A percentile compares a stretch with the other conserved stretches of the same genome.
Evolutionary conservation across 306 rosid genomes (phyloP).

Genomic region (Castanea sativa): DNA sequence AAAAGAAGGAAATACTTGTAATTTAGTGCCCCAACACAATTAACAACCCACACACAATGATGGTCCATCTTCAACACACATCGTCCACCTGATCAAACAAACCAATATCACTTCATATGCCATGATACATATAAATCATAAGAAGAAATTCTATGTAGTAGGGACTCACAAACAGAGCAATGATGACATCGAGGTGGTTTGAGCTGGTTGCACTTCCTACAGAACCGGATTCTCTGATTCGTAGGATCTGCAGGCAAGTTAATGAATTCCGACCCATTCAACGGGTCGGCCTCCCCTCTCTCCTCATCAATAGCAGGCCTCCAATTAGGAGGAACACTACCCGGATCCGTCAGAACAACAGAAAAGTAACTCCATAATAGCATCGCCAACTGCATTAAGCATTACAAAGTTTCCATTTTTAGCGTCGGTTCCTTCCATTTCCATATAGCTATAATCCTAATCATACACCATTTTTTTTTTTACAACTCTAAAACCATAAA

Average conservation of each 20-base stretch:
- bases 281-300: conserved; percentile 84
- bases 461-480: not conserved
- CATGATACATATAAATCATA: conserved; percentile 1
- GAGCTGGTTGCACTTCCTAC: conserved; percentile 84
- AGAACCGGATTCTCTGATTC: conserved; percentile 62
- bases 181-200: conserved; percentile 97
- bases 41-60: conserved; percentile 99
- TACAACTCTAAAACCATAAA: not conserved
- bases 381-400: conserved; percentile 77
- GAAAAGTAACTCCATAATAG: conserved; percentile 97
- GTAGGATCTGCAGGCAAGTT: conserved; percentile 45
- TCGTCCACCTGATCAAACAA: conserved; percentile 76
- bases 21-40: conserved; percentile 95
- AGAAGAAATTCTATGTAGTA: not conserved
- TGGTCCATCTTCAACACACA: conserved; percentile 99
- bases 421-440: conserved; percentile 9
- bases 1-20: conserved; percentile 93
- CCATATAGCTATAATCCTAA: not conserved
- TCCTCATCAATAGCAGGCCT: conserved; percentile 88
- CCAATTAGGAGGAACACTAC: conserved; percentile 90
- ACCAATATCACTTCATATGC: conserved; percentile 8
- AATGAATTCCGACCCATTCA: conserved; percentile 61
- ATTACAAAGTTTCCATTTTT: conserved; percentile 19
- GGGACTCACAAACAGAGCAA: conserved; percentile 95
- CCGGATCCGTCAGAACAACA: conserved; percentile 94